A percentile compares a stretch with the other conserved stretches of the same genome.
These are phyloP conservation scores for Collybia sordida DNA, from an alignment of 768 basidiomycete genomes.

Conservation along the genomic window DNA sequence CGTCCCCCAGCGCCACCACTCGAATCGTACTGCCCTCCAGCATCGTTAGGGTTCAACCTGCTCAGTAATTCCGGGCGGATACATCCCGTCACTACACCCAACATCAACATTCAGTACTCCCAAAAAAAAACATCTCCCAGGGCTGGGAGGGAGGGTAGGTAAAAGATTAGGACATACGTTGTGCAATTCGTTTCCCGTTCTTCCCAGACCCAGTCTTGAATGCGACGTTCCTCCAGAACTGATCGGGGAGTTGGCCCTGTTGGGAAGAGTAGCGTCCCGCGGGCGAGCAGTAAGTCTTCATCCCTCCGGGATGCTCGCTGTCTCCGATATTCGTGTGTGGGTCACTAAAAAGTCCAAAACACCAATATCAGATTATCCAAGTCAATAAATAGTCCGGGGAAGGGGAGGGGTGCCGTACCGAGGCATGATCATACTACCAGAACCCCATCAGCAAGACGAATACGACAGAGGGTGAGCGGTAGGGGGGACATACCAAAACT, in stretches of 20 bases:
- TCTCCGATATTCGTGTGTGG: conserved; percentile 55
- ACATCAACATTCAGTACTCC: too few species aligned
- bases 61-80: conserved; percentile 42
- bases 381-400: neutral
- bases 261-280: conserved; percentile 33
- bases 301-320: conserved; percentile 51
- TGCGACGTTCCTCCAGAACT: conserved; percentile 52
- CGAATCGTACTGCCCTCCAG: conserved; percentile 60
- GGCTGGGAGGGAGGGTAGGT: too few species aligned
- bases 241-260: conserved; percentile 44
- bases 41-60: conserved; percentile 45
- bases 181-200: conserved; percentile 41
- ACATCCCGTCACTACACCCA: too few species aligned
- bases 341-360: conserved; percentile 36
- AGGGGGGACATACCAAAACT: conserved; percentile 41
- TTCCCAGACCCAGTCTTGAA: conserved; percentile 41
- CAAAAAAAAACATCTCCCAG: too few species aligned
- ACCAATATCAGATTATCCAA: too few species aligned
- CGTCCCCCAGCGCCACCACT: conserved; percentile 49
- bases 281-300: conserved; percentile 53
- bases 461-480: neutral
- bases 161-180: conserved; percentile 42
- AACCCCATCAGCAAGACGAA: neutral
- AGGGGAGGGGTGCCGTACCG: conserved; percentile 22
- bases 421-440: conserved; percentile 46